Base-by-base conservation (phyloP, 1,284 basidiomycete genomes). In the Leccinum glutinopallens region DNA sequence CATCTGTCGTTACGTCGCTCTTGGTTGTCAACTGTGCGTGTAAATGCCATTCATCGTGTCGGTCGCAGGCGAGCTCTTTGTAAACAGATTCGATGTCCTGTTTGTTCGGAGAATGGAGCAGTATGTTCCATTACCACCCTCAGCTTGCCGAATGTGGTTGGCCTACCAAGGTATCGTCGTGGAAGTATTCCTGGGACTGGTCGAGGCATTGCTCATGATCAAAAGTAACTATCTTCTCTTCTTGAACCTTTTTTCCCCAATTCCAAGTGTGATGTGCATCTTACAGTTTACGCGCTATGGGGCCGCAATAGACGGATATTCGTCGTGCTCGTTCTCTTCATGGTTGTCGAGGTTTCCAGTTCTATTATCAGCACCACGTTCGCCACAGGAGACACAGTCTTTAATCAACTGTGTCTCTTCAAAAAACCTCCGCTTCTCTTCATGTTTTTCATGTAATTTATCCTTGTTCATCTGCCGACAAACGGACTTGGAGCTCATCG, bases 131-230 rank as follows among this genome's bases (percentile, higher is more conserved):
- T 58, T 68, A 41, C 2, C 53, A 15, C 10, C 22, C 9, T 54
- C 60, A 25, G 60, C 55, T 1, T 67, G 67, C 46, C 61, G 58
- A n/a, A 8, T 58, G 39, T 70, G 68, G 68, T n/a, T 68, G 13
- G 58, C 62, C 25, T 68, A 68, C 43, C 67, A 68, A 39, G 65
- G 58, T 13, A 39, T 57, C 12, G 10, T 61, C 15, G 39, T 62
- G 39, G 56, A 62, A 29, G 49, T 62, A 22, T 61, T 65, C 29
- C 25, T 68, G 15, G 59, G 63, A 5, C 37, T 68, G 8, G 64
- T 68, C 5, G 67, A 68, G 15, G 64, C 58, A 7, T 63, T 68
- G 51, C 59, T 68, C 33, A 68, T 68, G 60, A 49, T 65, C 33
- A 57, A 63, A 67, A 56, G 64, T 67, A 64, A 56, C 5, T 3